Percentiles rank a stretch among this genome's conserved stretches.
phyloP scores from a whole-genome alignment of 2,329 filamentous ascomycete species.

The Ophiosphaerella herpotricha region DNA sequence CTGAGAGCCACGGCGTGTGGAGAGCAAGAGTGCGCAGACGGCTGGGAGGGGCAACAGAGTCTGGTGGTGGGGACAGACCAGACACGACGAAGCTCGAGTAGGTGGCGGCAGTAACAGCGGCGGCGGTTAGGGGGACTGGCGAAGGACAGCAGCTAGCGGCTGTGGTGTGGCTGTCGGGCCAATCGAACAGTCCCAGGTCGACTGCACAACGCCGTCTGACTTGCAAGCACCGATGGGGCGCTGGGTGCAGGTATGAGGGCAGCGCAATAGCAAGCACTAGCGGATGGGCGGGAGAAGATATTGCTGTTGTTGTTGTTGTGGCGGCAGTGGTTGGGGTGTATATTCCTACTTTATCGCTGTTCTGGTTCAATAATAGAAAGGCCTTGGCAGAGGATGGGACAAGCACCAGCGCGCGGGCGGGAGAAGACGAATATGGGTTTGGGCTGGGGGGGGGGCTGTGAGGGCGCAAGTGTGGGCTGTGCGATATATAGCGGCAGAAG shows the following conservation, averaged over 20 bases:
- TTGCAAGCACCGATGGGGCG: constrained; percentile 12
- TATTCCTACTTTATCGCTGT: constrained; percentile 12
- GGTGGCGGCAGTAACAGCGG: neutral
- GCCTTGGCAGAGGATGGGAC: constrained; percentile 24
- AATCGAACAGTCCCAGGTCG: constrained; percentile 25
- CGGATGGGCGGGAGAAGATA: constrained; percentile 1
- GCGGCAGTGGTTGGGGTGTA: neutral
- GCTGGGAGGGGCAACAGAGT: neutral
- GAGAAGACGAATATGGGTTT: constrained; percentile 4
- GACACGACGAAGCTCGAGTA: constrained; percentile 20
- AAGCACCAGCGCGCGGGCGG: constrained; percentile 19
- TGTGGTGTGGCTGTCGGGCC: constrained; percentile 29
- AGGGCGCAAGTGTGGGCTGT: constrained; percentile 6
- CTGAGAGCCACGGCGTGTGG: constrained; percentile 12
- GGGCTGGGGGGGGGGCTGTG: constrained; percentile 14
- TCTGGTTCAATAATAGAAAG: constrained; percentile 26
- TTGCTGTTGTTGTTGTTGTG: constrained; percentile 7
- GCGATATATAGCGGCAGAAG: constrained; percentile 2
- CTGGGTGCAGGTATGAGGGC: constrained; percentile 8
- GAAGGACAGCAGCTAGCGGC: constrained; percentile 26
- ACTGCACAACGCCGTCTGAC: constrained; percentile 33
- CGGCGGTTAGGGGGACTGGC: constrained; percentile 25
- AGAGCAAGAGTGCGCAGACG: constrained; percentile 14
- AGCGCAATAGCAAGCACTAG: constrained; percentile 11
- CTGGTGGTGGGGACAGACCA: constrained; percentile 10